Evolutionary conservation across 352 stramenopile species (phyloP).

Genomic region (Pythium utonaiense): DNA sequence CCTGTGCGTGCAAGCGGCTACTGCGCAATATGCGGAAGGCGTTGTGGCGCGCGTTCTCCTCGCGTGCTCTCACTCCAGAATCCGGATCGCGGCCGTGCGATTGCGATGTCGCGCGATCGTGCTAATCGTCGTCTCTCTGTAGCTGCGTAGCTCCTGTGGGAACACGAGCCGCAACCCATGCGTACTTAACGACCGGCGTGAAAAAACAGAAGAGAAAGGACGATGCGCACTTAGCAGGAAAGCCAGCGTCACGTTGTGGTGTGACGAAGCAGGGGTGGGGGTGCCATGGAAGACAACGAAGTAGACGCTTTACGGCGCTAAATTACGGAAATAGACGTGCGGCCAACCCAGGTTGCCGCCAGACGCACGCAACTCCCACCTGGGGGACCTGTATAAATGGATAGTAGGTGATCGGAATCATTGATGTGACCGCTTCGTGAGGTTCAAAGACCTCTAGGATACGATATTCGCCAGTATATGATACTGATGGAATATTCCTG

Average conservation of each 20-base stretch:
- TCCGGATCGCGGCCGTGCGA: neutral
- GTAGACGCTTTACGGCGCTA: neutral
- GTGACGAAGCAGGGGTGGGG: constrained; percentile 9
- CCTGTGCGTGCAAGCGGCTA: neutral
- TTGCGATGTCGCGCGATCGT: neutral
- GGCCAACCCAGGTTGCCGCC: neutral
- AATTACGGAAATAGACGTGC: neutral
- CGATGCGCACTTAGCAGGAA: neutral
- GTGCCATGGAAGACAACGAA: neutral
- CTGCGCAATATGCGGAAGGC: neutral
- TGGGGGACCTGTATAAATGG: neutral
- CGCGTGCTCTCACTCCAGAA: neutral
- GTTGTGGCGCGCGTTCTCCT: neutral
- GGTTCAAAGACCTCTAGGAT: neutral
- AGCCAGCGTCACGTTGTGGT: constrained; percentile 15
- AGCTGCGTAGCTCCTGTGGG: neutral
- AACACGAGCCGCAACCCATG: neutral
- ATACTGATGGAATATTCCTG: neutral
- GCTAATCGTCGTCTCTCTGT: neutral
- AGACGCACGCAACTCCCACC: neutral
- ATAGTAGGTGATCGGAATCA: neutral
- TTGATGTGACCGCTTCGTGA: neutral
- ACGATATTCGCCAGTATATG: neutral
- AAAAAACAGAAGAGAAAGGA: neutral
- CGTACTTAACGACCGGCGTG: neutral